A percentile compares a stretch with the other conserved stretches of the same genome.
phyloP scores from a whole-genome alignment of 139 green algal species.

The Diplosphaera chodatii region DNA sequence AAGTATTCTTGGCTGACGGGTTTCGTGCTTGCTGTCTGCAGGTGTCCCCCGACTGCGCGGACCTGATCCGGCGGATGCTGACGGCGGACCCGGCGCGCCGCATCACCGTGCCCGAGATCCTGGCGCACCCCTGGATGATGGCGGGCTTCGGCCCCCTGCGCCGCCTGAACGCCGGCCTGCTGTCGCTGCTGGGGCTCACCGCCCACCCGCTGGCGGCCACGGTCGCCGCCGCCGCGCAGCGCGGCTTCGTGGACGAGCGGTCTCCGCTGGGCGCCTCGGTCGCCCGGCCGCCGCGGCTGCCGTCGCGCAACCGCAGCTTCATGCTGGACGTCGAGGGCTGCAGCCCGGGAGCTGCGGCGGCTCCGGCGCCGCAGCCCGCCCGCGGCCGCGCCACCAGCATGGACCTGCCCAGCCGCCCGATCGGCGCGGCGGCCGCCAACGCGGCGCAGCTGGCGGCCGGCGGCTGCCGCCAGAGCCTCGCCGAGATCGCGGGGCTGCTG shows the following conservation, averaged over 20 bases:
- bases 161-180: slow-evolving; percentile 7
- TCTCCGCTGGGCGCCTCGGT: too few relatives aligned
- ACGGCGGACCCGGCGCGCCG: slow-evolving; percentile 49
- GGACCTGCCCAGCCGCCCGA: neutral
- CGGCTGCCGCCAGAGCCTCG: neutral
- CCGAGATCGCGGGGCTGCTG: neutral
- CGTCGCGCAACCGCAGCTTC: too few relatives aligned
- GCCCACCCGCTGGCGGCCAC: too few relatives aligned
- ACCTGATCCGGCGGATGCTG: slow-evolving; percentile 54
- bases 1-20: neutral
- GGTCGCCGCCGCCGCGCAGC: too few relatives aligned
- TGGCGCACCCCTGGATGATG: slow-evolving; percentile 43
- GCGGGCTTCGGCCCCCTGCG: slow-evolving; percentile 6
- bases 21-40: neutral
- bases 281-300: too few relatives aligned
- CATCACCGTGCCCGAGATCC: slow-evolving; percentile 26
- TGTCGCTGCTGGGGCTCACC: neutral
- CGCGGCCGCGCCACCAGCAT: neutral
- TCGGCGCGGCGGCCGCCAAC: neutral
- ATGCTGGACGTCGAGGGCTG: too few relatives aligned
- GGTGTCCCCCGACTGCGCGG: slow-evolving; percentile 11
- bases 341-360: too few relatives aligned
- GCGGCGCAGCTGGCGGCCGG: neutral
- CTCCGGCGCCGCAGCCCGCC: neutral
- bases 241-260: too few relatives aligned